Percentiles rank a stretch among this genome's conserved stretches.
Evolutionary conservation across 257 asterid genomes (phyloP).

Genomic region (Solanum lycopersicoides): DNA sequence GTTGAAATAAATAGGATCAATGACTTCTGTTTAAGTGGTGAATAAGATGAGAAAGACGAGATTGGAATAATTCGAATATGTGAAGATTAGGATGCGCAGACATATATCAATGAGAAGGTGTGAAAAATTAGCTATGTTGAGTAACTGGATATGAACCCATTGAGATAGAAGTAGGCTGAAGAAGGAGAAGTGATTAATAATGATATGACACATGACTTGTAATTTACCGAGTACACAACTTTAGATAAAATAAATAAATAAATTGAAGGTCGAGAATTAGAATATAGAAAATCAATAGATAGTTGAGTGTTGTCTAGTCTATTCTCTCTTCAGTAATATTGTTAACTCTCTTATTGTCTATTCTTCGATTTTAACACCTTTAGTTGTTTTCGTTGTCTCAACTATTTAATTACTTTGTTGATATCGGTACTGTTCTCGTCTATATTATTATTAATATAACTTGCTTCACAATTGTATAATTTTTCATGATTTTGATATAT

Average conservation of each 20-base stretch:
- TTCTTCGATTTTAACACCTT: neutral
- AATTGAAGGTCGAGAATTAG: too few relatives aligned
- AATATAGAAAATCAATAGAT: too few relatives aligned
- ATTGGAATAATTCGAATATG: neutral
- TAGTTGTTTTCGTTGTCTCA: neutral
- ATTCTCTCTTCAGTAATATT: neutral
- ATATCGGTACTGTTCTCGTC: neutral
- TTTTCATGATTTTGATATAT: neutral
- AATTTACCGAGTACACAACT: neutral
- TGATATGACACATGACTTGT: neutral
- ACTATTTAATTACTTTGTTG: neutral
- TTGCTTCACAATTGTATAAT: neutral
- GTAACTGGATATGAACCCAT: too few relatives aligned
- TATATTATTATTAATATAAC: neutral
- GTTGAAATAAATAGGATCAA: neutral
- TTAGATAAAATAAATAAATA: too few relatives aligned
- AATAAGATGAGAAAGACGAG: neutral
- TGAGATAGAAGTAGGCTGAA: too few relatives aligned
- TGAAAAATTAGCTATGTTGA: neutral
- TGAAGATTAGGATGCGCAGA: neutral
- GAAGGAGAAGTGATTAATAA: neutral
- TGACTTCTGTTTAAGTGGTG: neutral
- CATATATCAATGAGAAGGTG: neutral
- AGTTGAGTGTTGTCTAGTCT: neutral
- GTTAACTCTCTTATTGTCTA: neutral